Conservation (phyloP, 192 early-diverging fungal genomes). For the Mortierella antarctica region DNA sequence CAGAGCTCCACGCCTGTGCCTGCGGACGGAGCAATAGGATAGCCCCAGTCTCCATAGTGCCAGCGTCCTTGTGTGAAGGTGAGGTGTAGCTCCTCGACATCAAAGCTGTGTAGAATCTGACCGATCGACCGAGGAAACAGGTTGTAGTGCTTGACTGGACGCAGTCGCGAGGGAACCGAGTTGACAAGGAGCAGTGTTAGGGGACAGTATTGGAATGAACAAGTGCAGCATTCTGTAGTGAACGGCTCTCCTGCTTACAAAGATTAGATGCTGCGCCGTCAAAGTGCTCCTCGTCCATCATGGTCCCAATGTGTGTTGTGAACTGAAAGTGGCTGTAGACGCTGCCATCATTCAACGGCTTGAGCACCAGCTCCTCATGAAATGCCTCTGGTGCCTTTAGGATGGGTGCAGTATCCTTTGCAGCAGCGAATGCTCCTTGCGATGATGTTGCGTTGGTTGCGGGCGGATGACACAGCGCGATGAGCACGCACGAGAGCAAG, state of each 20-base stretch:
- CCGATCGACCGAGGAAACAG: slow-evolving; percentile 88
- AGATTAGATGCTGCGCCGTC: slow-evolving; percentile 43
- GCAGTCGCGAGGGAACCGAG: neutral
- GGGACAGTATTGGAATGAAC: neutral
- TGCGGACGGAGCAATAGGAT: slow-evolving; percentile 64
- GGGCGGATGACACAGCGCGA: slow-evolving; percentile 1
- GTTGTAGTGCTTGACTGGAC: slow-evolving; percentile 74
- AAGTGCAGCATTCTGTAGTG: too few species aligned
- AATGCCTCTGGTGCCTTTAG: slow-evolving; percentile 64
- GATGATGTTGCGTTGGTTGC: slow-evolving; percentile 5
- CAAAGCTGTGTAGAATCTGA: slow-evolving; percentile 80
- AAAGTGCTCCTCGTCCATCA: slow-evolving; percentile 32
- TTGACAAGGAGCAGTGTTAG: neutral
- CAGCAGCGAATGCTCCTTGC: slow-evolving; percentile 3
- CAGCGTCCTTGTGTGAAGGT: slow-evolving; percentile 93
- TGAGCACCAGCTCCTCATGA: slow-evolving; percentile 75
- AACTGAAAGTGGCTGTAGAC: slow-evolving; percentile 88
- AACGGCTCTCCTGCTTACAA: slow-evolving; percentile 7
- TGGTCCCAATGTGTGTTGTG: slow-evolving; percentile 54
- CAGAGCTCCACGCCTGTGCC: slow-evolving; percentile 83
- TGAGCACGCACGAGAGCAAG: slow-evolving; percentile 18
- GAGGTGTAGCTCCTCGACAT: slow-evolving; percentile 84
- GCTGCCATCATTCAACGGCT: slow-evolving; percentile 80
- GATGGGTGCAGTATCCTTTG: slow-evolving; percentile 17
- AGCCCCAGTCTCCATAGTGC: slow-evolving; percentile 84